These are phyloP conservation scores for Hypholoma fasciculare DNA, from an alignment of 768 basidiomycete genomes.

Conservation along the genomic window DNA sequence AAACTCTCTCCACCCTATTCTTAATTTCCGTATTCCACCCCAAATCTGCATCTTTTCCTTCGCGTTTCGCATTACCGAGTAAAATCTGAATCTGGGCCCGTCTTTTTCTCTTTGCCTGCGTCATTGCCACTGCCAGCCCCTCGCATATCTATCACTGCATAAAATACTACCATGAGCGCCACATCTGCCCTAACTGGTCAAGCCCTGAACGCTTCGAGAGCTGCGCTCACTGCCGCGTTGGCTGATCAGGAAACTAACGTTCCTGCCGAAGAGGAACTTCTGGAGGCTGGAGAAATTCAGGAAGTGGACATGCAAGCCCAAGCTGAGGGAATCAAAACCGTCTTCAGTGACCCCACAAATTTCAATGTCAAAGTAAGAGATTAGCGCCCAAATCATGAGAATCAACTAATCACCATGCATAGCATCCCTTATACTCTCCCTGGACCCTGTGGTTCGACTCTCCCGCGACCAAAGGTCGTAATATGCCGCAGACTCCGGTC, in stretches of 20 bases:
- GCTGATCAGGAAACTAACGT: conserved; percentile 34
- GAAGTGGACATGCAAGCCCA: conserved; percentile 85
- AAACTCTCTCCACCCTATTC: conserved; percentile 5
- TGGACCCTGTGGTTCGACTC: conserved; percentile 99
- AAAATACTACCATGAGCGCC: conserved; percentile 32
- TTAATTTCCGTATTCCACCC: conserved; percentile 17
- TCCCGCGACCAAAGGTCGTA: conserved; percentile 86
- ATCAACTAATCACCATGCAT: neutral
- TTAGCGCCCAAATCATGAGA: neutral
- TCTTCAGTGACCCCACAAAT: conserved; percentile 89
- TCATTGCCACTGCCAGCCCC: neutral
- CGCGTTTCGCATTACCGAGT: neutral
- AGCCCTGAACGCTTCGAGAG: conserved; percentile 77
- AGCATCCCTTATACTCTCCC: conserved; percentile 93
- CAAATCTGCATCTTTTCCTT: conserved; percentile 11
- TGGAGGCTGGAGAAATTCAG: conserved; percentile 84
- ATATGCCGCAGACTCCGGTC: conserved; percentile 81
- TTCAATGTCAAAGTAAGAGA: conserved; percentile 91
- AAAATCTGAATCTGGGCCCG: conserved; percentile 1
- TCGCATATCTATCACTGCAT: conserved; percentile 14
- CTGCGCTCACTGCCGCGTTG: conserved; percentile 74
- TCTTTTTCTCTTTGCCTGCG: conserved; percentile 11
- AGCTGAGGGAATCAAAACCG: conserved; percentile 83
- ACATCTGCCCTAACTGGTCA: conserved; percentile 58
- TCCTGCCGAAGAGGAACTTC: conserved; percentile 29